A percentile compares a stretch with the other conserved stretches of the same genome.
These are phyloP conservation scores for Tuber umbilicatum DNA, from an alignment of 495 filamentous ascomycete species.

Conservation along the genomic window DNA sequence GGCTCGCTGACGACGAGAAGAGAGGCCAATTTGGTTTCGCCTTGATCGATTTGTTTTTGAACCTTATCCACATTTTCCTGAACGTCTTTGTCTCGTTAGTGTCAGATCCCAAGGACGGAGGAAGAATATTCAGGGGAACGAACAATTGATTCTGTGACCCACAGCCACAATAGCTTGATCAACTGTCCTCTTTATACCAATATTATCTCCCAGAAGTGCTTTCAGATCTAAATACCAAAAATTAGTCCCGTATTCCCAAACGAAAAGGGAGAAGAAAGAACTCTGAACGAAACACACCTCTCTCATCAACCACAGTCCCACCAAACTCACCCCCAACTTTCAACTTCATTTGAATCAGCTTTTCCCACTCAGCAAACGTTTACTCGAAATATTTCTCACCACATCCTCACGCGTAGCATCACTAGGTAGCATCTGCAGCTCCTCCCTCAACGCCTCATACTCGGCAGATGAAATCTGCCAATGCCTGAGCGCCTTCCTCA, in stretches of 20 bases:
- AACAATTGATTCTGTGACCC: slow-evolving; percentile 67
- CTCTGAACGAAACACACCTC: slow-evolving; percentile 44
- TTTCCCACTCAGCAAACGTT: slow-evolving; percentile 20
- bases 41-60: slow-evolving; percentile 59
- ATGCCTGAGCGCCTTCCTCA: slow-evolving; percentile 68
- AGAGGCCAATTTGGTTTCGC: slow-evolving; percentile 53
- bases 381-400: slow-evolving; percentile 34
- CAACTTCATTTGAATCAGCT: slow-evolving; percentile 32
- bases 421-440: slow-evolving; percentile 54
- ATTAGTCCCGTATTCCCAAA: slow-evolving; percentile 45
- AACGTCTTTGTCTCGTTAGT: slow-evolving; percentile 51
- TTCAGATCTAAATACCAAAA: slow-evolving; percentile 50
- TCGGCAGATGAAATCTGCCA: slow-evolving; percentile 89
- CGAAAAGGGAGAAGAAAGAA: slow-evolving; percentile 1
- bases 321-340: slow-evolving; percentile 49
- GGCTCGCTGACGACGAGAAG: slow-evolving; percentile 44
- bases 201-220: slow-evolving; percentile 56
- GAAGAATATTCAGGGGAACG: neutral
- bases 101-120: neutral
- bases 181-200: slow-evolving; percentile 46
- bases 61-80: slow-evolving; percentile 66
- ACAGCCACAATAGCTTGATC: slow-evolving; percentile 63
- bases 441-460: slow-evolving; percentile 80
- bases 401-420: slow-evolving; percentile 51
- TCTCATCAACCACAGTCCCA: slow-evolving; percentile 53